phyloP scores from a whole-genome alignment of 208 protist species.

The Acanthamoeba divionensis region DNA sequence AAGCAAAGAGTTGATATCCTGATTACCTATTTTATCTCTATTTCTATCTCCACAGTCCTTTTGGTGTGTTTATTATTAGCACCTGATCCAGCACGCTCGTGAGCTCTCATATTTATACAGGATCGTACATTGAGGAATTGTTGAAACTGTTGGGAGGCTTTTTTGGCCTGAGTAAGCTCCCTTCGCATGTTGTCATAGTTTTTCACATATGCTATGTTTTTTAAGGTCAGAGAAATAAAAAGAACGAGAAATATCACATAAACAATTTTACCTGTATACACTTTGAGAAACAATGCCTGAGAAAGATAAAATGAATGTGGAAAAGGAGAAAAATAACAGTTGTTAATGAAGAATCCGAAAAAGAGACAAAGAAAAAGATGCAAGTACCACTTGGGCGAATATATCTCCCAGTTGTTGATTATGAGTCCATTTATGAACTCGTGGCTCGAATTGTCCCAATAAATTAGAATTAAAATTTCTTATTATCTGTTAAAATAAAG shows the following conservation, averaged over 20 bases:
- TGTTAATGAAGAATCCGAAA: background rate
- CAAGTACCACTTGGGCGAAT: slow-evolving; percentile 1
- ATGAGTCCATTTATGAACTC: background rate
- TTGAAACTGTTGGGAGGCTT: background rate
- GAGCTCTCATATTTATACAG: background rate
- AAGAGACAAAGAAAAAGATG: background rate
- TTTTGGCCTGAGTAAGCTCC: background rate
- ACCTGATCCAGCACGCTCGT: background rate
- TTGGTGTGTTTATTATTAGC: background rate
- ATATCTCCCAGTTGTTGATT: slow-evolving; percentile 39
- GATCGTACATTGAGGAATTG: background rate
- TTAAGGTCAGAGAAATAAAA: background rate
- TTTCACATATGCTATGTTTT: background rate
- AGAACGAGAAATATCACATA: background rate
- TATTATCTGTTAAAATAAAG: too few relatives aligned
- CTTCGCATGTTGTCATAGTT: background rate
- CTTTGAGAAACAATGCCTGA: slow-evolving; percentile 23
- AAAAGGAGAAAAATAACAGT: background rate
- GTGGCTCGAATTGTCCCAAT: background rate
- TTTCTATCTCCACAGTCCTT: background rate
- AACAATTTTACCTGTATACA: background rate
- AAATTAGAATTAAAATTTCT: slow-evolving; percentile 22
- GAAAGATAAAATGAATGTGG: background rate
- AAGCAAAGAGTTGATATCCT: slow-evolving; percentile 33
- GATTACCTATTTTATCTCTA: background rate